These are phyloP conservation scores for Coemansia sp. DNA, from an alignment of 192 early-diverging fungal species.

Conservation along the genomic window DNA sequence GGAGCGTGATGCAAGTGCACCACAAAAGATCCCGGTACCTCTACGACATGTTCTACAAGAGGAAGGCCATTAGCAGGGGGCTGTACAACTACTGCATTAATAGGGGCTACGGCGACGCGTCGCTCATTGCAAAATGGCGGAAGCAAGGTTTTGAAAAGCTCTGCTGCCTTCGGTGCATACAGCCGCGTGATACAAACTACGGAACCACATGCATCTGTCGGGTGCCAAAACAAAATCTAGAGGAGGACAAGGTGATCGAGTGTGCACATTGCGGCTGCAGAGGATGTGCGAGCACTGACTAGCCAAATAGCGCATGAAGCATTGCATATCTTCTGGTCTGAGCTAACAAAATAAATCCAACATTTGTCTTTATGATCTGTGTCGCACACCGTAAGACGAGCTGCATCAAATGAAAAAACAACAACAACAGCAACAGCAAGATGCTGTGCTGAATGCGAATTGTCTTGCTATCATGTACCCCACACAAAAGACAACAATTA, in stretches of 20 bases:
- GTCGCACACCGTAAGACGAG: neutral
- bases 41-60: conserved; percentile 95
- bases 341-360: too few species aligned
- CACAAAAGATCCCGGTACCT: conserved; percentile 97
- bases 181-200: conserved; percentile 95
- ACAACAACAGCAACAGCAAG: neutral
- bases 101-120: conserved; percentile 85
- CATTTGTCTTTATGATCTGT: neutral
- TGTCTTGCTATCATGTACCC: neutral
- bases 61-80: conserved; percentile 87
- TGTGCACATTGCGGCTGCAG: conserved; percentile 94
- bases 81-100: conserved; percentile 94
- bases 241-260: conserved; percentile 87
- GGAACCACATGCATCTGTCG: conserved; percentile 97
- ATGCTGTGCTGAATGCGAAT: too few species aligned
- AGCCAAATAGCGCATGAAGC: neutral
- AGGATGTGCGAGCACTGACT: conserved; percentile 70
- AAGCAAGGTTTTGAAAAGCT: conserved; percentile 97
- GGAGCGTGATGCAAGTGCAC: conserved; percentile 94
- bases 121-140: conserved; percentile 97
- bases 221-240: conserved; percentile 86
- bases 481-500: neutral
- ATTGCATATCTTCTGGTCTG: too few species aligned
- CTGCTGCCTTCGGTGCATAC: conserved; percentile 96
- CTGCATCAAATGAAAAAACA: neutral